These are phyloP conservation scores for thale cress (Arabidopsis thaliana) DNA, from an alignment of 345 rosid genomes.

Conservation along the genomic window DNA sequence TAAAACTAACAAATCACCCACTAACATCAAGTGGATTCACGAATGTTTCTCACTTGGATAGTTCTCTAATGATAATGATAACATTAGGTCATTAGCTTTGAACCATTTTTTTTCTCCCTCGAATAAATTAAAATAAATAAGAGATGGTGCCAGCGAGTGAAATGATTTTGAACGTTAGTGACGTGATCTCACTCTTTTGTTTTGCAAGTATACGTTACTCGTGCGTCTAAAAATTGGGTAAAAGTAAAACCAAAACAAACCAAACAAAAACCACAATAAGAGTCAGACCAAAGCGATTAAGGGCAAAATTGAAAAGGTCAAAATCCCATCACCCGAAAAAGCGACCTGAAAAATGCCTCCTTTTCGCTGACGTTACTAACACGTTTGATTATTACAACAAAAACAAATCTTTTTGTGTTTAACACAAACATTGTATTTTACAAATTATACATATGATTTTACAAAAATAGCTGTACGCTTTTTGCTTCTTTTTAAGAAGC, in stretches of 20 bases:
- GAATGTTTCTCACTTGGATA: constrained; percentile 4
- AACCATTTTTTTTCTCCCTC: not conserved
- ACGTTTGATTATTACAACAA: not conserved
- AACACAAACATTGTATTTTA: no score
- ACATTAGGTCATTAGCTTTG: not conserved
- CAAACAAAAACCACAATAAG: constrained; percentile 8
- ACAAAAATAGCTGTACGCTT: no score
- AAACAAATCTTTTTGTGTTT: no score
- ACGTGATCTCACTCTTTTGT: constrained; percentile 1
- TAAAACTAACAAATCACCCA: not conserved
- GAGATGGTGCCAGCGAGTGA: not conserved
- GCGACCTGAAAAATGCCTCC: constrained; percentile 18
- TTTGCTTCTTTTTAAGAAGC: no score
- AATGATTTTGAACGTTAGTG: not conserved
- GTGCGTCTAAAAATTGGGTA: constrained; percentile 5
- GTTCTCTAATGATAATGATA: not conserved
- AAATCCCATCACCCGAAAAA: constrained; percentile 33
- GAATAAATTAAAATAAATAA: not conserved
- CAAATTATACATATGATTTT: no score
- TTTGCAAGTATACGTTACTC: not conserved
- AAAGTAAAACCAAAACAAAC: constrained; percentile 12
- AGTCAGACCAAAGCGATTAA: constrained; percentile 33
- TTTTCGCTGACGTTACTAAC: not conserved
- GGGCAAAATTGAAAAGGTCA: constrained; percentile 26
- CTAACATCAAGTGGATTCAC: constrained; percentile 7